Base-by-base conservation (phyloP, 225 moss, liverwort and hornwort species). In the Bryoerythrophyllum caledonicum region DNA sequence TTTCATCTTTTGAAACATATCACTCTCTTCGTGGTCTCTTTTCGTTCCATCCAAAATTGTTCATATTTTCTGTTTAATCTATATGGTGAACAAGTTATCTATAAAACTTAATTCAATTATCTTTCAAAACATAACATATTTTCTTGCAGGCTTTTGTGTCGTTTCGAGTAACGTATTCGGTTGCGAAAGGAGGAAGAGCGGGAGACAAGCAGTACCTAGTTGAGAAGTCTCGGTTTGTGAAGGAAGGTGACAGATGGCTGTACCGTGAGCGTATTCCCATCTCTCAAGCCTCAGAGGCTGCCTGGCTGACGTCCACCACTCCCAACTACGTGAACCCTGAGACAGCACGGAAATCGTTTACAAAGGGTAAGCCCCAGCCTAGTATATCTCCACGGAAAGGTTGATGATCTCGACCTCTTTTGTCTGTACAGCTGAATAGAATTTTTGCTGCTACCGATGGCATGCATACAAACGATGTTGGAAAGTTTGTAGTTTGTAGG, bases 211-310 rank as follows among this genome's bases (percentile, higher is more conserved):
- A 94, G 66, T 83, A 78, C 40, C 64, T 94, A 44, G 83, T 84
- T 17, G 94, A 94, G 80, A 92, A 92, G 81, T 90, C 90, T 65
- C 79, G 81, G 27, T 94, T 94, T 71, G 81, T 88, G 27, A 94
- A 80, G 67, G 90, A 90, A 46, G 85, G 72, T 26, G 87, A 77
- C 23, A 82, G 87, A 44, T 94, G 91, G 94, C 73, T 88, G n/a
- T 94, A 90, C 61, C 58, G 80, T 38, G 88, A 90, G 54, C 76
- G 78, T 6, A 84, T 86, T 38, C 70, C 84, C 49, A 74, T 87
- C 43, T 91, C 85, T 70, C 88, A 87, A 64, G 90, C 88, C 49
- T 90, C 94, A 27, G 85, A 90, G 66, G 91, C 91, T 74, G 88
- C 90, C 5, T 92, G 94, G 91, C 52, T 88, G 72, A 71, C 79